Conservation (phyloP, 1,284 basidiomycete species). For the Vanrija pseudolonga region DNA sequence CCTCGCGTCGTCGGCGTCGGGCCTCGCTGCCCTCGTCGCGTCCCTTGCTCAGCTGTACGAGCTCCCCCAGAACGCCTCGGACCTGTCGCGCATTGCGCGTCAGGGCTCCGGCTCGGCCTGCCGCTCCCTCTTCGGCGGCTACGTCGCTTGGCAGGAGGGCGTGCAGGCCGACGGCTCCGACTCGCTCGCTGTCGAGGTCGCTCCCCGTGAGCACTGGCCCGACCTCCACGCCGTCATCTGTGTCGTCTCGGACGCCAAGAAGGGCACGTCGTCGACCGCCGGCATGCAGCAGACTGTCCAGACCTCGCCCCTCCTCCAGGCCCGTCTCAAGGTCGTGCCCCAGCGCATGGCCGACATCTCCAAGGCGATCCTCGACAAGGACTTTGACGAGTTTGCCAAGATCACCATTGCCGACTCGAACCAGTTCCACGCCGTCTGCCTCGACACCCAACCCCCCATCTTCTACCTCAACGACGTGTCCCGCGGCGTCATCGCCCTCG, state of each 20-base stretch:
- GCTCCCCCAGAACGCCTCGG: conserved; percentile 64
- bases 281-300: conserved; percentile 98
- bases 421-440: conserved; percentile 95
- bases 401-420: conserved; percentile 98
- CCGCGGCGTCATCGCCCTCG: conserved; percentile 73
- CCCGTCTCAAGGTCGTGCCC: conserved; percentile 88
- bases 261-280: conserved; percentile 88
- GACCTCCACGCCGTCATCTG: conserved; percentile 96
- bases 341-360: conserved; percentile 78
- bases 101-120: conserved; percentile 98
- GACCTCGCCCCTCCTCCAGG: conserved; percentile 82
- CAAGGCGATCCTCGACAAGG: conserved; percentile 69
- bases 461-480: conserved; percentile 99
- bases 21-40: conserved; percentile 89
- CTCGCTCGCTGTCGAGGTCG: conserved; percentile 83
- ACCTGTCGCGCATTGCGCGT: conserved; percentile 88
- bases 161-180: conserved; percentile 67
- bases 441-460: conserved; percentile 96
- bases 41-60: conserved; percentile 84
- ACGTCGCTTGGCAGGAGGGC: conserved; percentile 93
- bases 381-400: conserved; percentile 84
- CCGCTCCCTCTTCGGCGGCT: conserved; percentile 94
- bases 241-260: conserved; percentile 94
- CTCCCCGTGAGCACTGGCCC: conserved; percentile 84
- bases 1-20: conserved; percentile 93